A percentile compares a stretch with the other conserved stretches of the same genome.
These are phyloP conservation scores for Artemisia tridentata DNA, from an alignment of 129 eudicot genomes.

Conservation along the genomic window DNA sequence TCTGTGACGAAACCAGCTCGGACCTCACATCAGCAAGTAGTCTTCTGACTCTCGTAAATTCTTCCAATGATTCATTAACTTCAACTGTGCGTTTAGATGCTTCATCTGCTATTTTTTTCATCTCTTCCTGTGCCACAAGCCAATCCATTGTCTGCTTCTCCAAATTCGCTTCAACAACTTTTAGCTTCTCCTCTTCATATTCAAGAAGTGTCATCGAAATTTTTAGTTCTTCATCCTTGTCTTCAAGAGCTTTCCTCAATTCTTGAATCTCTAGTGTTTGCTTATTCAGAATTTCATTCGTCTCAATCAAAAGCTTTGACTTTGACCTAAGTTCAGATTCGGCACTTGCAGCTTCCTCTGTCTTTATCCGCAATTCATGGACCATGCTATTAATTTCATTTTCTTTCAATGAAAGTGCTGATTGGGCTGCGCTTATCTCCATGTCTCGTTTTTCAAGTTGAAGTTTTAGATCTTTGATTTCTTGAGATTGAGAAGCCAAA, in stretches of 20 bases:
- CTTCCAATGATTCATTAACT: conserved; percentile 49
- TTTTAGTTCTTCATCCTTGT: conserved; percentile 58
- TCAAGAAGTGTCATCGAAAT: conserved; percentile 33
- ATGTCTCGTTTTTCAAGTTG: conserved; percentile 56
- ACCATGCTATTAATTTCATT: conserved; percentile 51
- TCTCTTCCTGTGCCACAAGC: conserved; percentile 68
- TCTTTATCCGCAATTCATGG: conserved; percentile 51
- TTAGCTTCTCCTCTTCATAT: conserved; percentile 54
- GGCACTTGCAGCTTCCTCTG: conserved; percentile 44
- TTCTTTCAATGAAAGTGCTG: conserved; percentile 55
- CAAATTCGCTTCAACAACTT: conserved; percentile 53
- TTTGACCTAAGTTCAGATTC: conserved; percentile 49
- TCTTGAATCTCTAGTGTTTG: conserved; percentile 61
- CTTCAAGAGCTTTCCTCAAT: conserved; percentile 43
- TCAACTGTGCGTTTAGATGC: conserved; percentile 45
- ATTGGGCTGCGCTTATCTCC: conserved; percentile 44
- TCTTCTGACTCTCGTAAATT: conserved; percentile 63
- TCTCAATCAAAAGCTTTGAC: conserved; percentile 47
- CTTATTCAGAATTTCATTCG: conserved; percentile 46
- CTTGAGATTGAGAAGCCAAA: conserved; percentile 64
- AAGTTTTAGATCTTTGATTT: conserved; percentile 62
- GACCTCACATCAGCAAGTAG: conserved; percentile 68
- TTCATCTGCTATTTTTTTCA: conserved; percentile 48
- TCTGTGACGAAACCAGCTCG: conserved; percentile 68
- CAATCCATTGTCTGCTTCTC: conserved; percentile 76